Percentiles rank a stretch among this genome's conserved stretches.
Conservation (phyloP, 2,329 filamentous ascomycete genomes). For the Leptodontidium sp. region DNA sequence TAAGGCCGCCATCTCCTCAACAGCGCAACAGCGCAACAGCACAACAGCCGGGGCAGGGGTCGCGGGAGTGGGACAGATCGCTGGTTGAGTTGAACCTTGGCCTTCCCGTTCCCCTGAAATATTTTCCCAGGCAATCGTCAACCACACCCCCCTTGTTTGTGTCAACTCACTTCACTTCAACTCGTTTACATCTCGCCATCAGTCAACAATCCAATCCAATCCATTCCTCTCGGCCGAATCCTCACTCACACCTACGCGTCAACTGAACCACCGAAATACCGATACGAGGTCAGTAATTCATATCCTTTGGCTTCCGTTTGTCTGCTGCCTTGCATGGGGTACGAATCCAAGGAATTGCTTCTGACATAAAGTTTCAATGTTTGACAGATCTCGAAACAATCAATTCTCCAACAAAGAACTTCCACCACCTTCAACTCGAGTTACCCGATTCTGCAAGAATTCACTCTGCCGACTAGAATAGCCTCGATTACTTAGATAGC, state of each 20-base stretch:
- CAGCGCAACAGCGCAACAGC: no score
- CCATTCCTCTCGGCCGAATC: conserved; percentile 12
- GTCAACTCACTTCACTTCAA: neutral
- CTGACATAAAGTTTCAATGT: conserved; percentile 35
- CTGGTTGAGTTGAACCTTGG: conserved; percentile 11
- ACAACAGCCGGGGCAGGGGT: conserved; percentile 18
- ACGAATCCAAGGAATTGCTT: conserved; percentile 24
- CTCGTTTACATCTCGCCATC: neutral
- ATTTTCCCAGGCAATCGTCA: neutral
- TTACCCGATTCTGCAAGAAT: conserved; percentile 16
- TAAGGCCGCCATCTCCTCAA: conserved; percentile 13
- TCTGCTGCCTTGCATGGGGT: conserved; percentile 30
- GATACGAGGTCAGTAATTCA: conserved; percentile 8
- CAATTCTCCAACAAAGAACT: conserved; percentile 30
- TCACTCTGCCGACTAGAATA: conserved; percentile 18
- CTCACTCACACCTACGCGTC: conserved; percentile 10
- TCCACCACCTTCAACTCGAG: conserved; percentile 8
- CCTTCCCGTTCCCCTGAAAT: neutral
- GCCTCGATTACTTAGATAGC: conserved; percentile 17
- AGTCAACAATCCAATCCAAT: neutral
- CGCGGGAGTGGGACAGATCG: conserved; percentile 29
- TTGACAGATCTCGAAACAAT: conserved; percentile 41
- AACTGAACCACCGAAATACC: neutral
- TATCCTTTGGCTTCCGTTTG: neutral
- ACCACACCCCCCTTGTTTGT: conserved; percentile 4